These are phyloP conservation scores for Fusarium brevicatenulatum DNA, from an alignment of 2,329 filamentous ascomycete species.

Conservation along the genomic window DNA sequence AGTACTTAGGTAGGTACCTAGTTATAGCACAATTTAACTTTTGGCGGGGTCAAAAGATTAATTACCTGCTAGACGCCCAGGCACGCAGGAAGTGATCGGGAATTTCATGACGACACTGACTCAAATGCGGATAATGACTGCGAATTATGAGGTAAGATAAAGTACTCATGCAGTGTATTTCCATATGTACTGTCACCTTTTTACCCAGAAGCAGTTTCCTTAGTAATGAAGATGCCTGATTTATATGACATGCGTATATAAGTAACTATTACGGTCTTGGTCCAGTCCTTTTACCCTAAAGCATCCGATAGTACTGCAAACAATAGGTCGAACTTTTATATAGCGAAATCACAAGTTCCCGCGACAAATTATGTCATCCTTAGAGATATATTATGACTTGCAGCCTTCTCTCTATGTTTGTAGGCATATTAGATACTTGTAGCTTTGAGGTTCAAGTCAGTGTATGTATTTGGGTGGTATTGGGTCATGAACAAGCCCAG, in stretches of 20 bases:
- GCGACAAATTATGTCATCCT: background rate
- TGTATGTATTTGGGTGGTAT: background rate
- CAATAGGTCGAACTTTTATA: background rate
- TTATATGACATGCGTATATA: background rate
- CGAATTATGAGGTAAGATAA: background rate
- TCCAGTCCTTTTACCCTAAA: background rate
- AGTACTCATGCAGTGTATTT: background rate
- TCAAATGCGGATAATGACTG: slow-evolving; percentile 16
- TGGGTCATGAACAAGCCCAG: background rate
- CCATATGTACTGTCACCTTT: background rate
- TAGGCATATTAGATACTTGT: too few relatives aligned
- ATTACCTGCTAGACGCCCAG: background rate
- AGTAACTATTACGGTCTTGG: background rate
- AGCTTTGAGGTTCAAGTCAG: background rate
- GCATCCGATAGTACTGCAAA: background rate
- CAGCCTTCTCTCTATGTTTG: too few relatives aligned
- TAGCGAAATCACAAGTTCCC: background rate
- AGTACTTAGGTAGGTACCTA: too few relatives aligned
- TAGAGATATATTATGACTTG: background rate
- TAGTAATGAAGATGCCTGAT: background rate
- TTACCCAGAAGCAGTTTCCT: background rate
- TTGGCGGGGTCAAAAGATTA: slow-evolving; percentile 24
- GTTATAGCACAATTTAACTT: slow-evolving; percentile 6
- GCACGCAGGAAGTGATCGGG: background rate
- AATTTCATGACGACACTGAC: slow-evolving; percentile 23